Evolutionary conservation across 176 grass and related monocot species (phyloP).

Genomic region (Carex pumila): DNA sequence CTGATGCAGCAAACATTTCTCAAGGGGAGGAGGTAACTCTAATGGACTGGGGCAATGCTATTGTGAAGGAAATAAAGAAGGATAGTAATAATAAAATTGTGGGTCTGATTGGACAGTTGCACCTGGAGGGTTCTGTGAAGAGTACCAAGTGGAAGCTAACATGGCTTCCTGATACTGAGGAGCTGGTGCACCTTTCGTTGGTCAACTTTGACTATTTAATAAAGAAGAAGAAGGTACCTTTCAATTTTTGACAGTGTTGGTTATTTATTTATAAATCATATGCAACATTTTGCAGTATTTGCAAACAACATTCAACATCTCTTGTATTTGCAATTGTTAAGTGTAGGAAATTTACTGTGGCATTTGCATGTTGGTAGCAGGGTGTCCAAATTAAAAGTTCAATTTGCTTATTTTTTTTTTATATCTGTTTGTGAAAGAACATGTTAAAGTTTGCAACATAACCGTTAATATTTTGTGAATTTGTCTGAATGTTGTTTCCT

Average conservation of each 20-base stretch:
- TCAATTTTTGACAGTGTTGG: background rate
- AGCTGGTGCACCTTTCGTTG: conserved; percentile 55
- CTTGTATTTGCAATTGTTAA: background rate
- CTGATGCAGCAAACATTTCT: conserved; percentile 53
- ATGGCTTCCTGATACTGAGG: conserved; percentile 80
- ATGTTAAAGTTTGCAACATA: background rate
- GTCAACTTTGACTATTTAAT: conserved; percentile 90
- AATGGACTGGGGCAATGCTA: conserved; percentile 97
- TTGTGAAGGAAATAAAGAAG: conserved; percentile 76
- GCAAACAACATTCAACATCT: background rate
- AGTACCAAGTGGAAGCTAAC: conserved; percentile 82
- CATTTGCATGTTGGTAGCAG: background rate
- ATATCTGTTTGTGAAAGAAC: background rate
- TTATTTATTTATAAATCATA: background rate
- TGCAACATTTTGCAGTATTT: background rate
- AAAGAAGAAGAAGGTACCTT: conserved; percentile 87
- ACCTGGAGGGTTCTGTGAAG: conserved; percentile 86
- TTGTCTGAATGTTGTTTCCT: background rate
- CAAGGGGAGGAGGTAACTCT: conserved; percentile 77
- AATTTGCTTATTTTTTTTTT: background rate
- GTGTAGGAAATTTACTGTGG: background rate
- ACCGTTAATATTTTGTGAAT: background rate
- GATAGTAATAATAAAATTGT: conserved; percentile 46
- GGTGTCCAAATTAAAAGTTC: background rate
- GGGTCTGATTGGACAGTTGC: conserved; percentile 69